Evolutionary conservation across 202 grass and related monocot species (phyloP), one percentile per base, ranked within the genome.

Genomic region (Alloteropsis angusta): DNA sequence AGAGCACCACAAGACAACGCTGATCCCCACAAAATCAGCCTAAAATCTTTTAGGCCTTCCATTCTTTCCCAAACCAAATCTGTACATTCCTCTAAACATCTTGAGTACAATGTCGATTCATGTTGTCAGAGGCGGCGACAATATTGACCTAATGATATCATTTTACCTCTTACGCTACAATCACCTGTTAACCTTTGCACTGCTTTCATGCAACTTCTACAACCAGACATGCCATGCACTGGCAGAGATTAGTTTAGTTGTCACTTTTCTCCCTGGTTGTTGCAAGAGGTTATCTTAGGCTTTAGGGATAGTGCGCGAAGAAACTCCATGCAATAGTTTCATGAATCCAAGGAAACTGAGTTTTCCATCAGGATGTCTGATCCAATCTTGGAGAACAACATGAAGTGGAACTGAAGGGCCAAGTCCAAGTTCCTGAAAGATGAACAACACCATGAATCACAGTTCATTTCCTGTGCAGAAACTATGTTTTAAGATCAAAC

Each of bases 371-470:
- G 91, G 77, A 73, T 90, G 94, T 58, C 87, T 80, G 90, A 94
- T 87, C 91, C 91, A 97, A 75, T 93, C 94, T 75, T 97, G 81
- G 56, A 97, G 87, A 70, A 93, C 94, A 61, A 97, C 87, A 83
- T 97, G 91, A 82, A 97, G 86, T 19, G 94, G 89, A 43, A 97
- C 87, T 2, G 87, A 92, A 64, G 91, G 88, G 59, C 94, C 90
- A 35, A 97, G 86, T 49, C 94, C 94, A 74, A 97, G 91, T 53
- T 97, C 94, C 94, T 97, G 87, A 55, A 45, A 73, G 71, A 36
- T 71, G 41, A 13, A 76, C 16, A 6, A 32, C 8, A 65, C 47
- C 44, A 18, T 65, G 30, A 82, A 36, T 60, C 21, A 25, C 22
- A 23, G 41, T 48, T 59, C 11, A 52, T 84, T 70, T 70, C 44